Conservation (phyloP, 192 early-diverging fungal genomes). For the Podila epicladia region DNA sequence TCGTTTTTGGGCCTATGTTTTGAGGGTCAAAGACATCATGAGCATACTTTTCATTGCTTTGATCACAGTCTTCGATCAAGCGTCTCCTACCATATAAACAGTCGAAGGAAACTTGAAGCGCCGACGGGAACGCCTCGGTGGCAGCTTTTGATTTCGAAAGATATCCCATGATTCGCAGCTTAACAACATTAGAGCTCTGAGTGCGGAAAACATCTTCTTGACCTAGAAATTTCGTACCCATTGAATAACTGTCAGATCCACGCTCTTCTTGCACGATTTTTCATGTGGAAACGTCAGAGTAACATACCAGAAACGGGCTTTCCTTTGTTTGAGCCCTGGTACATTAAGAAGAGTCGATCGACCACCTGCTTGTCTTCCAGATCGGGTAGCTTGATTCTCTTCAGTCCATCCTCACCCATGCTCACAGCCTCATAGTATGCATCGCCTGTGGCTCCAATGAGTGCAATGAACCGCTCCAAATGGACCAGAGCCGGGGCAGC, state of each 20-base stretch:
- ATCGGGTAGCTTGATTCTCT: constrained; percentile 73
- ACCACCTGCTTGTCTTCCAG: constrained; percentile 67
- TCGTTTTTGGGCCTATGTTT: constrained; percentile 68
- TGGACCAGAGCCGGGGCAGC: constrained; percentile 49
- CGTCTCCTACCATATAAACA: constrained; percentile 72
- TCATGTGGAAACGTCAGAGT: not conserved
- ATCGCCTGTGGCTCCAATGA: constrained; percentile 73
- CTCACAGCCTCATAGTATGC: constrained; percentile 72
- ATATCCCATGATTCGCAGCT: constrained; percentile 68
- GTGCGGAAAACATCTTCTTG: constrained; percentile 41
- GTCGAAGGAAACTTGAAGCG: constrained; percentile 82
- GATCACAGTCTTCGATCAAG: not conserved
- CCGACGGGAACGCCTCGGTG: constrained; percentile 71
- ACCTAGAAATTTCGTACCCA: constrained; percentile 3
- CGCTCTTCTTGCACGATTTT: not conserved
- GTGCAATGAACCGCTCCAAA: constrained; percentile 68
- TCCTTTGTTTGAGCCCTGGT: constrained; percentile 63
- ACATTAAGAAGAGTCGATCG: constrained; percentile 63
- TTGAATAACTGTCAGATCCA: not conserved
- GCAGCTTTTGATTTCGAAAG: constrained; percentile 74
- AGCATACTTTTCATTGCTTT: not conserved
- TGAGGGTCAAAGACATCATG: not conserved
- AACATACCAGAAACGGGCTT: constrained; percentile 24
- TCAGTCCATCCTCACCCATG: constrained; percentile 84
- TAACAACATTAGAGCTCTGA: constrained; percentile 64